A percentile compares a stretch with the other conserved stretches of the same genome.
Conservation (phyloP, 495 filamentous ascomycete species). For the Immersiella caudata region DNA sequence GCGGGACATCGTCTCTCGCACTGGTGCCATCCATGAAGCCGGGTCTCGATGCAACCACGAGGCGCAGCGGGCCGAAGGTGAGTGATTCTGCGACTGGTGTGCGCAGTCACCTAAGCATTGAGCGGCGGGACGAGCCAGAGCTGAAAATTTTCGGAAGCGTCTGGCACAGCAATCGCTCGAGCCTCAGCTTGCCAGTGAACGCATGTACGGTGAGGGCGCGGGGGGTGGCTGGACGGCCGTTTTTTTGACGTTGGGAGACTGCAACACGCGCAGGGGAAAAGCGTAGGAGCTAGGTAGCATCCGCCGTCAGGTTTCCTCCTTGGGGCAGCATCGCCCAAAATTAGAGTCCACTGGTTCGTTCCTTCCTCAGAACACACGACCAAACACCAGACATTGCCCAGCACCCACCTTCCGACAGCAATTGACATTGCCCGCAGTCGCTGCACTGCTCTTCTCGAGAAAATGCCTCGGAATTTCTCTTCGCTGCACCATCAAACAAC, state of each 20-base stretch:
- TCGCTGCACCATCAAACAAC: neutral
- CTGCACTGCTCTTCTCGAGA: neutral
- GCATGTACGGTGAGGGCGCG: too few relatives aligned
- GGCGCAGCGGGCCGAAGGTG: slow-evolving; percentile 5
- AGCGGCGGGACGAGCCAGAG: neutral
- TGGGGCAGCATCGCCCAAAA: too few relatives aligned
- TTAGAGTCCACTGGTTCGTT: neutral
- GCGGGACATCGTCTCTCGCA: slow-evolving; percentile 14
- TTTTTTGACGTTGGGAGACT: neutral
- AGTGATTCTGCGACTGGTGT: neutral
- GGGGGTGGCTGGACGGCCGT: too few relatives aligned
- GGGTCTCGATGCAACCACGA: slow-evolving; percentile 16
- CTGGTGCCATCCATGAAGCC: slow-evolving; percentile 13
- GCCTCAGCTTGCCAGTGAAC: too few relatives aligned
- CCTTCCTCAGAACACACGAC: neutral
- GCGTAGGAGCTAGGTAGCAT: neutral
- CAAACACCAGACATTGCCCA: neutral
- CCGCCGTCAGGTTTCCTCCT: neutral
- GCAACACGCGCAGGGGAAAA: neutral
- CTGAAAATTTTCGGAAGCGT: neutral
- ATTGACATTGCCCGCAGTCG: neutral
- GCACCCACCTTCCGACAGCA: neutral
- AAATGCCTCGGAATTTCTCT: neutral
- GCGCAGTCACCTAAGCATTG: neutral
- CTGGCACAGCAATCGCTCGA: neutral